Percentiles rank a stretch among this genome's conserved stretches.
These are phyloP conservation scores for Trichoderma harzianum DNA, from an alignment of 2,329 filamentous ascomycete species.

Conservation along the genomic window DNA sequence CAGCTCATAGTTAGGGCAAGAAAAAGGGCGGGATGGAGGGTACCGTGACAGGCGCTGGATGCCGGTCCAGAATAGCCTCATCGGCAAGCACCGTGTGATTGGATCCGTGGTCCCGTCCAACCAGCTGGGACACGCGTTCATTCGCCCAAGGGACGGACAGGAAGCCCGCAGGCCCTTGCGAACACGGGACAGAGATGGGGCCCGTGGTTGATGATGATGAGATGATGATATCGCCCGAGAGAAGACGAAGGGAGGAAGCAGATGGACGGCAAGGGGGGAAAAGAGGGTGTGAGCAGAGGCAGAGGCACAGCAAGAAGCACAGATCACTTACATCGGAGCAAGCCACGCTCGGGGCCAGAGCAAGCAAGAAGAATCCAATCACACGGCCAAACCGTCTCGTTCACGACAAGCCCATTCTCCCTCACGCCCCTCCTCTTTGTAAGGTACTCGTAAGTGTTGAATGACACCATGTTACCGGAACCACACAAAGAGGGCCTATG, in stretches of 20 bases:
- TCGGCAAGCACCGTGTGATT: not conserved
- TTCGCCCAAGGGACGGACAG: not conserved
- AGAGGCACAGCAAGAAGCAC: not conserved
- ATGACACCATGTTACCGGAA: not conserved
- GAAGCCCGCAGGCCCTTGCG: not conserved
- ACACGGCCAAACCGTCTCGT: not conserved
- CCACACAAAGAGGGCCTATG: not conserved
- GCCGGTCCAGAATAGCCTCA: constrained; percentile 7
- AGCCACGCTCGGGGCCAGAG: not conserved
- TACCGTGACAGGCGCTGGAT: constrained; percentile 12
- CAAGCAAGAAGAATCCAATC: not conserved
- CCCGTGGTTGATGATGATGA: not conserved
- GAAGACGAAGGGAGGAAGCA: not conserved
- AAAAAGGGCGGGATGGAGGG: not conserved
- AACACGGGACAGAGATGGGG: constrained; percentile 7
- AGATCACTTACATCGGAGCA: not conserved
- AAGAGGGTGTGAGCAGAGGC: not conserved
- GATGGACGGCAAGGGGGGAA: not conserved
- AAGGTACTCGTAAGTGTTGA: not conserved
- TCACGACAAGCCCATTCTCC: not conserved
- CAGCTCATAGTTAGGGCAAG: not conserved
- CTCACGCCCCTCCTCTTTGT: not conserved
- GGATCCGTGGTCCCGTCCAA: constrained; percentile 1
- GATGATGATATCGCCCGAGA: not conserved
- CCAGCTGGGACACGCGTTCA: constrained; percentile 10